A percentile compares a stretch with the other conserved stretches of the same genome.
These are phyloP conservation scores for Cadophora luteo-olivacea DNA, from an alignment of 2,329 filamentous ascomycete genomes.

Conservation along the genomic window DNA sequence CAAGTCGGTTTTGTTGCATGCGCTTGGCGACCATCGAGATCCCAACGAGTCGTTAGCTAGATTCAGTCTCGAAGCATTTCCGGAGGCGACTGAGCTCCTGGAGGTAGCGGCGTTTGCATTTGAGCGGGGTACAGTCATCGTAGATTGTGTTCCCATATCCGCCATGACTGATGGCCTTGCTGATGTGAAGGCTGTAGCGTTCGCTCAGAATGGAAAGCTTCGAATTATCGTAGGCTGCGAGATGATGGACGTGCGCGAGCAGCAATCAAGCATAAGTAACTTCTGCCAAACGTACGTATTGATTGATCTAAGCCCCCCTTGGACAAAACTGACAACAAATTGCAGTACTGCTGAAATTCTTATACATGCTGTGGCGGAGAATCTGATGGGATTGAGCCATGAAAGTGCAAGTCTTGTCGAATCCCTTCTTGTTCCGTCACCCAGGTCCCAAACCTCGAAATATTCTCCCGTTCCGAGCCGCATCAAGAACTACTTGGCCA, in stretches of 20 bases:
- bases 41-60: constrained; percentile 41
- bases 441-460: constrained; percentile 13
- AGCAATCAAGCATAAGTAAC: constrained; percentile 31
- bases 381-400: constrained; percentile 38
- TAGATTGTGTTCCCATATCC: constrained; percentile 36
- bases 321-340: neutral
- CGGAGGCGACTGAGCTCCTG: constrained; percentile 46
- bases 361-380: constrained; percentile 33
- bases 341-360: constrained; percentile 34
- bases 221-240: constrained; percentile 37
- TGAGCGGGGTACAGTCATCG: constrained; percentile 33
- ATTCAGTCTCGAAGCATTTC: constrained; percentile 51
- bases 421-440: constrained; percentile 43
- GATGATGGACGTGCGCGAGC: constrained; percentile 33
- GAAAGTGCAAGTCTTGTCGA: constrained; percentile 47
- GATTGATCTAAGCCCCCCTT: neutral
- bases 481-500: constrained; percentile 29
- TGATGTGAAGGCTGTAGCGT: constrained; percentile 36
- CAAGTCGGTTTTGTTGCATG: constrained; percentile 49
- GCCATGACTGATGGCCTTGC: constrained; percentile 27
- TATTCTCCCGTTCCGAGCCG: constrained; percentile 28
- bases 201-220: constrained; percentile 26
- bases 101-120: constrained; percentile 32
- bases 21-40: constrained; percentile 32
- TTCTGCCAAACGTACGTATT: constrained; percentile 37